Evolutionary conservation across 1,284 basidiomycete species (phyloP).

Genomic region (Ganoderma leucocontextum): DNA sequence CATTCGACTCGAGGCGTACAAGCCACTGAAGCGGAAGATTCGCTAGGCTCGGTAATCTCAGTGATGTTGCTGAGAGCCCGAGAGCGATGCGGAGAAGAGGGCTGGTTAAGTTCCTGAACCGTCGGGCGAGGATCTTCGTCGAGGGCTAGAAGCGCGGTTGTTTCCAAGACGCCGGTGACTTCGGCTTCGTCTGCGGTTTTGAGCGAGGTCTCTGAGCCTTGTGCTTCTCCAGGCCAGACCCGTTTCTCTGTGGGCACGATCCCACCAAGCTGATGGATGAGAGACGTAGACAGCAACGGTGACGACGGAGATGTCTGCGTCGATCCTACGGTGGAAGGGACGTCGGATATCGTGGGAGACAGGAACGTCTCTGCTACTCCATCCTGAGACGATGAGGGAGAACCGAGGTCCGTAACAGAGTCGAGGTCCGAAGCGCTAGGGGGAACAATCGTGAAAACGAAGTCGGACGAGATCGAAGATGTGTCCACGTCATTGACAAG

Average conservation of each 20-base stretch:
- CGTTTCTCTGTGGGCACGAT: neutral
- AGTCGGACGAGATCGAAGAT: neutral
- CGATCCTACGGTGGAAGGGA: neutral
- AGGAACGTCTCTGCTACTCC: neutral
- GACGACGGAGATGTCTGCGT: neutral
- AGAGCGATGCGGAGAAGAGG: neutral
- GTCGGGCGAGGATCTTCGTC: neutral
- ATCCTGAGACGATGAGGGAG: neutral
- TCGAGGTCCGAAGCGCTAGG: neutral
- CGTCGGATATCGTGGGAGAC: neutral
- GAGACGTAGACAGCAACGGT: neutral
- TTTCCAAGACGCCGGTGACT: neutral
- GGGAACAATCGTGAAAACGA: neutral
- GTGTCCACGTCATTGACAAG: neutral
- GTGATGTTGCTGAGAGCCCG: slow-evolving; percentile 15
- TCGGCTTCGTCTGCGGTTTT: neutral
- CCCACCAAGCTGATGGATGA: neutral
- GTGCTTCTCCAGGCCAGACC: neutral
- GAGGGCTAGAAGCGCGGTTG: neutral
- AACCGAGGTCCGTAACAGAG: neutral
- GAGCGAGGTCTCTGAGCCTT: neutral
- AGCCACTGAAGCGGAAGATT: neutral
- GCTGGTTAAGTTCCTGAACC: neutral
- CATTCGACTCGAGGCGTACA: slow-evolving; percentile 9
- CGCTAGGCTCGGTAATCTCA: slow-evolving; percentile 15